Base-by-base conservation (phyloP, 2,329 filamentous ascomycete genomes). In the Rasamsonia emersonii region DNA sequence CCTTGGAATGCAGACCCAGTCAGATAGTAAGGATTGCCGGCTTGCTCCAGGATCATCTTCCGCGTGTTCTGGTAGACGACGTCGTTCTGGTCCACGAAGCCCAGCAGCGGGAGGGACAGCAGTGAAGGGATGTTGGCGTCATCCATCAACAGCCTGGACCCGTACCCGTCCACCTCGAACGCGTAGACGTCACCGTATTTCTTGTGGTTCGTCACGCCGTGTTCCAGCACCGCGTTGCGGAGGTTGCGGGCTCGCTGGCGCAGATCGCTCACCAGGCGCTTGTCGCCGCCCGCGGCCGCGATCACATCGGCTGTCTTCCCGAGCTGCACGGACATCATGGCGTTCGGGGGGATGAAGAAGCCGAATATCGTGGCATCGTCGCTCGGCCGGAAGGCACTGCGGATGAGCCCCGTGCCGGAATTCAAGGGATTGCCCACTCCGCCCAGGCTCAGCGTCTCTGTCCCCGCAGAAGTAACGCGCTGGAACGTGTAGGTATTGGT, bases 291-390 rank as follows among this genome's bases (percentile, higher is more conserved):
- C 1, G 69, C 74, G 4, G 67, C 65, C 32, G 65, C 62, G n/a
- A 96, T 71, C 13, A 93, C 68, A 4, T 69, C 65, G 0, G 85
- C 77, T 0, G 83, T 78, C 24, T 83, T 78, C 41, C 78, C 75
- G 16, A 98, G 68, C 58, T 98, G 86, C 1, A 89, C 83, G 2
- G 86, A 79, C 71, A 98, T 94, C 79, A 93, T 89, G 15, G 91
- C 91, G 53, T 98, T 98, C 21, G 85, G 80, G 0, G 91, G 91
- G 44, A 98, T 93, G 54, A 94, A 85, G 66, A 86, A 98, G 26
- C 88, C 88, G 3, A 98, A 68, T 21, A 91, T 95, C 0, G 86
- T 93, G 3, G 91, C 86, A 56, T 98, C 91, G 49, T 98, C 91
- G 42, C 85, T 93, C 4, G 91, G 91, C 1, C 91, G 75, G 63